Base-by-base conservation (phyloP, 805 yeast species). In the Saccharomycopsis guyanensis region DNA sequence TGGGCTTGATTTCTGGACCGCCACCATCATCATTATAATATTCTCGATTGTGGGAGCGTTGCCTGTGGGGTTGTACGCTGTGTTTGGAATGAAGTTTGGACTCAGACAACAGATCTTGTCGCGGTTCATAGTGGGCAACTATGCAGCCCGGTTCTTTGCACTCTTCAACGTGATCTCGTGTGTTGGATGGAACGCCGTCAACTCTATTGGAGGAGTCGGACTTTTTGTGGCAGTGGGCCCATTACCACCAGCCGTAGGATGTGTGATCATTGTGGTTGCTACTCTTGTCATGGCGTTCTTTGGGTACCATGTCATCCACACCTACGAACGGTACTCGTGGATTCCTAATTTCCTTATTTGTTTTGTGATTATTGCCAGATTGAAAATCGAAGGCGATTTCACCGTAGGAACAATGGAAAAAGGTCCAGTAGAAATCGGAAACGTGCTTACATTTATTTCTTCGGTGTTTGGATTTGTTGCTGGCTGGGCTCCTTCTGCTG, bases 141-240 rank as follows among this genome's bases (percentile, higher is more conserved):
- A 69, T 29, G 81, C 82, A 40, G 80, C 84, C 66, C 76, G 95
- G 61, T 71, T 87, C 48, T 82, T 86, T 58, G 81, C 94, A 5
- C 63, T 82, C 39, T 70, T 88, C 61, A 87, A 88, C 60, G 75
- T 80, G 58, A 64, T 89, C 53, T 89, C 95, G 18, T 86, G 95
- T 74, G 77, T 87, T 46, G 96, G 97, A 57, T 88, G 96, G 96
- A 85, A 93, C 66, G 86, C 95, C 12, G 93, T 87, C 40, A 89
- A 89, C 66, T 85, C 85, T 52, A 84, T 87, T 76, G 83, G 87
- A 24, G 78, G 93, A 35, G 95, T 96, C 20, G 93, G 85, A 63
- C 68, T 87, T 53, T 69, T 88, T 50, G 82, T 89, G 51, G 86
- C 86, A 69, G 65, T 68, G 42, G 70, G 69, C 33, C 67, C 68